Conservation (phyloP, 2,329 filamentous ascomycete species). For the Fusarium sp. region DNA sequence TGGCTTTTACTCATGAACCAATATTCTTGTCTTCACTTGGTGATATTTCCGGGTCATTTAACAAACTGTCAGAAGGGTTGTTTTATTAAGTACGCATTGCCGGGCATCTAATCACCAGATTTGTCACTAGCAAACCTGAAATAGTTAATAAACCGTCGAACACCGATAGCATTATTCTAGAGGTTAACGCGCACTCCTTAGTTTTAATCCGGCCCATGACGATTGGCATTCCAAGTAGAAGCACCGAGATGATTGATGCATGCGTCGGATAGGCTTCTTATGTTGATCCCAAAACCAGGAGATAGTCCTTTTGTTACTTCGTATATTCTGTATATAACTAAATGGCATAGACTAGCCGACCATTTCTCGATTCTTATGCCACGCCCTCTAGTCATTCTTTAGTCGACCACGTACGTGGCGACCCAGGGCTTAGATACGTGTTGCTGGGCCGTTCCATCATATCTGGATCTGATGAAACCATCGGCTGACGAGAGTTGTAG, state of each 20-base stretch:
- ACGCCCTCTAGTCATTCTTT: neutral
- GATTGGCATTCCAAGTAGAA: neutral
- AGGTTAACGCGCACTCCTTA: neutral
- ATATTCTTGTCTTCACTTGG: accelerated
- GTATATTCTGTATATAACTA: neutral
- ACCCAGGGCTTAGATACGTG: neutral
- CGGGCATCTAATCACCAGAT: no score
- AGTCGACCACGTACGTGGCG: neutral
- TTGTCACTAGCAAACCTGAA: no score
- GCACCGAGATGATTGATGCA: neutral
- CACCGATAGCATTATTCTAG: no score
- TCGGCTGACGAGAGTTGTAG: neutral
- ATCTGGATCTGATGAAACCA: neutral
- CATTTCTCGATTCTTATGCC: neutral
- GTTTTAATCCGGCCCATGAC: neutral
- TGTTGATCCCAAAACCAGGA: neutral
- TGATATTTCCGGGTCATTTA: neutral
- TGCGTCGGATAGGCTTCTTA: neutral
- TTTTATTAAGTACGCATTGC: no score
- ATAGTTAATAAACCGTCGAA: neutral
- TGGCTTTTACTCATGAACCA: neutral
- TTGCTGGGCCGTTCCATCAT: neutral
- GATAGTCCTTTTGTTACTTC: no score
- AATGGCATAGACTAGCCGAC: neutral
- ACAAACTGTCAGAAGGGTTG: no score